Conservation (phyloP, 2,329 filamentous ascomycete genomes). For the Camptophora hylomeconis region DNA sequence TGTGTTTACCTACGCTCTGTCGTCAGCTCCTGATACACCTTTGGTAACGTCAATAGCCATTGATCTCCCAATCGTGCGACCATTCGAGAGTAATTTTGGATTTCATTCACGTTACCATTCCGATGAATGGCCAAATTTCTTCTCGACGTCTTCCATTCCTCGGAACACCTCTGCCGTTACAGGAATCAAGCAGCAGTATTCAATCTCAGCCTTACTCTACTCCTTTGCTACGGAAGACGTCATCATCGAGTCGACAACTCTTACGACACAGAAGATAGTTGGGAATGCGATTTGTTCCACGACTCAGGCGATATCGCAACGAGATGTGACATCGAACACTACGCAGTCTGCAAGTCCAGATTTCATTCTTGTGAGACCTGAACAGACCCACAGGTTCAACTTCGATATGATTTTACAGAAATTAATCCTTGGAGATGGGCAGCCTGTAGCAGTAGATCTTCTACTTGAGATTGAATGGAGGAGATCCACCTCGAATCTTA, state of each 20-base stretch:
- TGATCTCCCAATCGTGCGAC: slow-evolving; percentile 60
- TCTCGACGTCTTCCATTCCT: slow-evolving; percentile 27
- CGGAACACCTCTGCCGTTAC: slow-evolving; percentile 21
- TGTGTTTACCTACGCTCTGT: slow-evolving; percentile 63
- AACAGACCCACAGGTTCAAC: slow-evolving; percentile 56
- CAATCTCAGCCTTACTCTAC: slow-evolving; percentile 54
- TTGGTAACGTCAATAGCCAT: slow-evolving; percentile 61
- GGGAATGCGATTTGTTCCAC: slow-evolving; percentile 48
- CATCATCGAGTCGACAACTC: slow-evolving; percentile 48
- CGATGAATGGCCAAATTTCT: slow-evolving; percentile 78
- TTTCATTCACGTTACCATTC: slow-evolving; percentile 66
- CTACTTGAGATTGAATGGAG: slow-evolving; percentile 67
- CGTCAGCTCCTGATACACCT: slow-evolving; percentile 66
- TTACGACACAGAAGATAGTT: slow-evolving; percentile 48
- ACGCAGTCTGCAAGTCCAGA: no score
- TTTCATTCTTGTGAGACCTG: slow-evolving; percentile 39
- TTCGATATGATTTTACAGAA: slow-evolving; percentile 70
- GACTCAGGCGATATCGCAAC: slow-evolving; percentile 7
- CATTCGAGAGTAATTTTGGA: slow-evolving; percentile 88
- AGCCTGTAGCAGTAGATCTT: slow-evolving; percentile 60
- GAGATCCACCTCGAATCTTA: slow-evolving; percentile 31
- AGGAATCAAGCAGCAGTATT: slow-evolving; percentile 73
- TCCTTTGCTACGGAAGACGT: slow-evolving; percentile 61
- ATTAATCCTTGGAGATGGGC: slow-evolving; percentile 65
- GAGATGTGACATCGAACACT: no score